phyloP scores from a whole-genome alignment of 2,329 filamentous ascomycete species.

The Cytospora chrysosperma region DNA sequence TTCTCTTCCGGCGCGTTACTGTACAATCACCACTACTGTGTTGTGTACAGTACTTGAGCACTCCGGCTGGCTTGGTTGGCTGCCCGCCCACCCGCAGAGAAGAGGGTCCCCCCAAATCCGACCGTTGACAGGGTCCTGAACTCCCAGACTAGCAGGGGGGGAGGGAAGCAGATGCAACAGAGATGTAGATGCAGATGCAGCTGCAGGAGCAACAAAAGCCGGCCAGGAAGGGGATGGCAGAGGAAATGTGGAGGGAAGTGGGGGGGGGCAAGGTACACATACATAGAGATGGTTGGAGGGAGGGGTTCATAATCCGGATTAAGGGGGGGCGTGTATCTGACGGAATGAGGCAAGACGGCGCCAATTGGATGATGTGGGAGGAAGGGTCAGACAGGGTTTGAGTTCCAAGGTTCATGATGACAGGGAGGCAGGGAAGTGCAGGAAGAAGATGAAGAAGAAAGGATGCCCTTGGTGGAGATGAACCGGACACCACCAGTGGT shows the following conservation, averaged over 20 bases:
- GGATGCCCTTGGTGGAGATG: constrained; percentile 11
- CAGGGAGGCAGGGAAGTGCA: constrained; percentile 4
- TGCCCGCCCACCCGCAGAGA: not conserved
- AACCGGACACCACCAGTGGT: constrained; percentile 5
- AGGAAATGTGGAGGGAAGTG: constrained; percentile 1
- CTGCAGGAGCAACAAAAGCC: constrained; percentile 15
- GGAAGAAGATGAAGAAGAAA: not conserved
- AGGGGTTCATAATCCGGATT: not conserved
- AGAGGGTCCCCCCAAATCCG: not conserved
- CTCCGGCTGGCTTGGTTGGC: not conserved
- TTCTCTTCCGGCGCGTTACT: not conserved
- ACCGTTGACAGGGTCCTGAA: constrained; percentile 10
- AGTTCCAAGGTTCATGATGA: constrained; percentile 1
- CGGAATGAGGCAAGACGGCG: constrained; percentile 15
- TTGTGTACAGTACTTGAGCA: no score
- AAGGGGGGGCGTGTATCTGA: constrained; percentile 12
- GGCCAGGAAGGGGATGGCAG: not conserved
- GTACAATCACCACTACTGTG: not conserved
- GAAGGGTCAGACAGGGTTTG: constrained; percentile 1
- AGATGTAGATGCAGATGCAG: not conserved
- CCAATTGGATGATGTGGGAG: constrained; percentile 12
- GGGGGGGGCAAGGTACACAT: not conserved
- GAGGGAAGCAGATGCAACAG: constrained; percentile 7
- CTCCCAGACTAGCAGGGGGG: constrained; percentile 15
- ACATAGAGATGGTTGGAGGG: not conserved